Conservation (phyloP, 2,329 filamentous ascomycete species). For the Penicillium sp. region DNA sequence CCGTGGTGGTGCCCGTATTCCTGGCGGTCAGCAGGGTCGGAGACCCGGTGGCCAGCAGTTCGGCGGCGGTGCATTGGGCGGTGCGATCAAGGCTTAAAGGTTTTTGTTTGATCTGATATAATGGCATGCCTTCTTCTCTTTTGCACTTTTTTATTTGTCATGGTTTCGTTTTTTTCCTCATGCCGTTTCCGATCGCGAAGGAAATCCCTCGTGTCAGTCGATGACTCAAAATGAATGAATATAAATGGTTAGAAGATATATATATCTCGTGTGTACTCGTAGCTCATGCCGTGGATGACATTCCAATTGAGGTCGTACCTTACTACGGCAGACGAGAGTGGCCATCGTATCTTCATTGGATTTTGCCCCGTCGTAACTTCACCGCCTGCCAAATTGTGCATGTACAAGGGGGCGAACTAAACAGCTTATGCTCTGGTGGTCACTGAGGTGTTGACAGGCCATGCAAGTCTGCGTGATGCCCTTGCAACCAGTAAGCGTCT, state of each 20-base stretch:
- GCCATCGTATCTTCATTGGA: no score
- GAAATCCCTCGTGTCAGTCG: constrained; percentile 15
- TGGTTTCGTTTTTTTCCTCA: constrained; percentile 17
- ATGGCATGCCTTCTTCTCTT: constrained; percentile 30
- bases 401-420: no score
- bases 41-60: constrained; percentile 51
- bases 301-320: no score
- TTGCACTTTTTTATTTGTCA: constrained; percentile 24
- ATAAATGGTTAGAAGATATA: constrained; percentile 23
- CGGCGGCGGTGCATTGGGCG: constrained; percentile 50
- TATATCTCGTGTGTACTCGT: no score
- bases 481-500: no score
- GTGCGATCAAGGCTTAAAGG: constrained; percentile 51
- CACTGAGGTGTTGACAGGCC: no score
- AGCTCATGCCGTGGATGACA: no score
- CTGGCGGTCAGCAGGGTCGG: constrained; percentile 43
- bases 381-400: no score
- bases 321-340: no score
- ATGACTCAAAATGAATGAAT: constrained; percentile 26
- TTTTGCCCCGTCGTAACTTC: no score
- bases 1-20: constrained; percentile 38
- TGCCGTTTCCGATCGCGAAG: constrained; percentile 20
- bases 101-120: constrained; percentile 24
- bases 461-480: no score
- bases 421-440: no score